A percentile compares a stretch with the other conserved stretches of the same genome.
Conservation (phyloP, 2,329 filamentous ascomycete species). For the Alternaria gansuensis region DNA sequence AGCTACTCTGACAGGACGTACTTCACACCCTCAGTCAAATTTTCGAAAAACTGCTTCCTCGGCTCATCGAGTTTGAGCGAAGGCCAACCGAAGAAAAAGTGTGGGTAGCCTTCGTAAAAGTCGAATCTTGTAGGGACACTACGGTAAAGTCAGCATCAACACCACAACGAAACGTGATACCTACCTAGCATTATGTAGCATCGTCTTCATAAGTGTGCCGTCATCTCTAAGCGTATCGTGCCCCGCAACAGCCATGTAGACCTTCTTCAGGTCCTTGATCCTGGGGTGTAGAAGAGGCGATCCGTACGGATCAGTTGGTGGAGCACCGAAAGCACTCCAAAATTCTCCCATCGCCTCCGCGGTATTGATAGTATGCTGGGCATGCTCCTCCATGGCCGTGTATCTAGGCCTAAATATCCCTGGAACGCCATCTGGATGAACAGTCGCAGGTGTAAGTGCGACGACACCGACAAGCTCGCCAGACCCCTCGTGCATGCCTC, state of each 20-base stretch:
- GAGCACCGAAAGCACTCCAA: slow-evolving; percentile 46
- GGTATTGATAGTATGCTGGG: slow-evolving; percentile 51
- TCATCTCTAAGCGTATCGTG: slow-evolving; percentile 51
- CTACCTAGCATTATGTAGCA: slow-evolving; percentile 40
- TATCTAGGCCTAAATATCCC: slow-evolving; percentile 47
- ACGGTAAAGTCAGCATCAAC: slow-evolving; percentile 19
- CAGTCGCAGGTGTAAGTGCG: slow-evolving; percentile 50
- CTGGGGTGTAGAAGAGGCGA: slow-evolving; percentile 46
- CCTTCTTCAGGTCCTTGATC: slow-evolving; percentile 43
- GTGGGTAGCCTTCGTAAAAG: slow-evolving; percentile 50
- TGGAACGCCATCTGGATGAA: slow-evolving; percentile 52
- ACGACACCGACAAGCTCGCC: slow-evolving; percentile 53
- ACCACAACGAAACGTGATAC: background rate
- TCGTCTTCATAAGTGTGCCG: slow-evolving; percentile 44
- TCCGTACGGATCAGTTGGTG: slow-evolving; percentile 44
- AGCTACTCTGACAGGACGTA: slow-evolving; percentile 26
- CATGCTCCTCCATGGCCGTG: slow-evolving; percentile 51
- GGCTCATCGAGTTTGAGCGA: slow-evolving; percentile 41
- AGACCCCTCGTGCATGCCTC: slow-evolving; percentile 50
- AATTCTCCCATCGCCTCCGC: slow-evolving; percentile 48
- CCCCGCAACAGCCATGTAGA: slow-evolving; percentile 45
- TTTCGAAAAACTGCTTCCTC: slow-evolving; percentile 32
- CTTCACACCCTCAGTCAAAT: slow-evolving; percentile 38
- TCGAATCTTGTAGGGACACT: slow-evolving; percentile 46
- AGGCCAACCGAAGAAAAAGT: slow-evolving; percentile 51